Evolutionary conservation across 2,329 filamentous ascomycete genomes (phyloP).

Genomic region (Teratosphaeria nubilosa): DNA sequence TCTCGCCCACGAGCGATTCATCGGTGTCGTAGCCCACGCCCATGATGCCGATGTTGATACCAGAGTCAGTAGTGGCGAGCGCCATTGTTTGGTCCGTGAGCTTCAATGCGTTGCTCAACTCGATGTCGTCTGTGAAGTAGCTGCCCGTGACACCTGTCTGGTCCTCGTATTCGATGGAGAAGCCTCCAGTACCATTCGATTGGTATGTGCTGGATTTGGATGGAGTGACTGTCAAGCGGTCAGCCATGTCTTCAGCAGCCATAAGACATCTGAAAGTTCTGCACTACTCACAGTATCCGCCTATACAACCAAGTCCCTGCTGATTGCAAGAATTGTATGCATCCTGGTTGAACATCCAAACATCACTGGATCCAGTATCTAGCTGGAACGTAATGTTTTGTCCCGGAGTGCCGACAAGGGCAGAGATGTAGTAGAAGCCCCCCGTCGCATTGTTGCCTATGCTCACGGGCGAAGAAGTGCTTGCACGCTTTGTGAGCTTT

Average conservation of each 20-base stretch:
- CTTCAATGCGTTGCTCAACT: slow-evolving; percentile 26
- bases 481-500: neutral
- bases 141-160: slow-evolving; percentile 67
- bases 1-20: slow-evolving; percentile 46
- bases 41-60: slow-evolving; percentile 50
- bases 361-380: slow-evolving; percentile 54
- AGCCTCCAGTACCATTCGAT: slow-evolving; percentile 12
- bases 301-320: neutral
- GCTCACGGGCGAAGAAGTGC: neutral
- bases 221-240: slow-evolving; percentile 16
- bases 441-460: neutral
- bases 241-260: slow-evolving; percentile 11
- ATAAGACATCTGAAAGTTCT: too few relatives aligned
- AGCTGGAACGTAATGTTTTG: slow-evolving; percentile 48
- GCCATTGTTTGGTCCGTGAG: slow-evolving; percentile 58
- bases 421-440: neutral
- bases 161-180: slow-evolving; percentile 68
- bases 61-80: slow-evolving; percentile 42
- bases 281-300: neutral
- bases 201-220: slow-evolving; percentile 60
- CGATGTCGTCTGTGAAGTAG: slow-evolving; percentile 60
- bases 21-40: slow-evolving; percentile 75
- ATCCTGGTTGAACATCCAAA: slow-evolving; percentile 39
- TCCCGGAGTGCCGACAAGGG: slow-evolving; percentile 43
- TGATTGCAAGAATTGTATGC: slow-evolving; percentile 5